Conservation (phyloP, 495 filamentous ascomycete genomes). For the Talaromyces borbonicus region DNA sequence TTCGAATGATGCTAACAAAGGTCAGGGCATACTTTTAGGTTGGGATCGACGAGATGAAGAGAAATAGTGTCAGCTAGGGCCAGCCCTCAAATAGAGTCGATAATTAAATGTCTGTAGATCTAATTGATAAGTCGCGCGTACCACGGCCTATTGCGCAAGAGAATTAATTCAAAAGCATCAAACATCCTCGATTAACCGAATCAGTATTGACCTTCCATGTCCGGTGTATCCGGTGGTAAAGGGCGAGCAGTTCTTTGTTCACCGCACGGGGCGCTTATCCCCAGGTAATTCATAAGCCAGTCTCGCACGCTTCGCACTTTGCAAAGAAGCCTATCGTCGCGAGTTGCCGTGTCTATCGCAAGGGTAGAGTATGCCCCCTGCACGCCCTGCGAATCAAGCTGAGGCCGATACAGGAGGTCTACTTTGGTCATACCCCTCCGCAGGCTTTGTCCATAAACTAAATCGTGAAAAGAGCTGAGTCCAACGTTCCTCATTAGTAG, state of each 20-base stretch:
- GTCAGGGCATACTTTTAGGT: too few species aligned
- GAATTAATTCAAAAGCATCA: not conserved
- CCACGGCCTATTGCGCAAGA: too few species aligned
- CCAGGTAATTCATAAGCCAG: conserved; percentile 70
- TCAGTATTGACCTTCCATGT: not conserved
- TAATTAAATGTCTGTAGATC: too few species aligned
- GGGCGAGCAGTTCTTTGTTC: conserved; percentile 20
- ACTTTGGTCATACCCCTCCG: conserved; percentile 60
- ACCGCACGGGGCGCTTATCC: conserved; percentile 26
- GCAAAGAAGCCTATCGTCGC: conserved; percentile 40
- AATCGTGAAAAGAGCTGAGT: conserved; percentile 58
- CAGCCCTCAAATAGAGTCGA: too few species aligned
- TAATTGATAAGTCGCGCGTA: too few species aligned
- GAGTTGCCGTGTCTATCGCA: conserved; percentile 16
- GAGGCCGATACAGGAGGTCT: conserved; percentile 50
- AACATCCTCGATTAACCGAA: not conserved
- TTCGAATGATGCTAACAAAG: too few species aligned
- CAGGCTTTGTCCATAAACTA: conserved; percentile 70
- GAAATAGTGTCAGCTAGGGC: too few species aligned
- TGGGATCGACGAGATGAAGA: too few species aligned
- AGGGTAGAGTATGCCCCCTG: conserved; percentile 24
- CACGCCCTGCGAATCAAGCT: conserved; percentile 29
- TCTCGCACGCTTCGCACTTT: conserved; percentile 60
- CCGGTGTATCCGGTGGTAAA: conserved; percentile 44
- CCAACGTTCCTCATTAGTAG: conserved; percentile 68